Evolutionary conservation across 306 rosid species (phyloP).

Genomic region (Quercus dentata): DNA sequence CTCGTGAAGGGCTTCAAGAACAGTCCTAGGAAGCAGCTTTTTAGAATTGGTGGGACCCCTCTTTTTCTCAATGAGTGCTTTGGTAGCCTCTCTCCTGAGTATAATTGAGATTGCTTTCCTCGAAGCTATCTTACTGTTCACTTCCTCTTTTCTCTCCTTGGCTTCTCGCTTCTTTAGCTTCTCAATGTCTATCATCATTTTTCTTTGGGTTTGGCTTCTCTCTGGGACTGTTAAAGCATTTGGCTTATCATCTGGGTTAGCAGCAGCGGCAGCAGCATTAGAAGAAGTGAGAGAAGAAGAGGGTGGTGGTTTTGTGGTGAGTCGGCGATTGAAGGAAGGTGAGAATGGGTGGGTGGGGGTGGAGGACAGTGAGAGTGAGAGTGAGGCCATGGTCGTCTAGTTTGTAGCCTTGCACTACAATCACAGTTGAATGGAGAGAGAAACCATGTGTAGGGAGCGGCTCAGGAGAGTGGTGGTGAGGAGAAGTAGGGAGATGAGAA

Average conservation of each 20-base stretch:
- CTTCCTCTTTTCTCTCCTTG: constrained; percentile 70
- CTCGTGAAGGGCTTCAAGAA: constrained; percentile 85
- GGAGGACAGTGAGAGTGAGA: neutral
- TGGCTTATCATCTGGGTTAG: constrained; percentile 3
- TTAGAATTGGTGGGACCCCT: constrained; percentile 70
- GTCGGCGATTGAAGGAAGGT: constrained; percentile 18
- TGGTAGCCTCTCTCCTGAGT: constrained; percentile 82
- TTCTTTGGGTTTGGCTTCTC: constrained; percentile 21
- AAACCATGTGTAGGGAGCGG: too few relatives aligned
- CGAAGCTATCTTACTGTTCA: constrained; percentile 65
- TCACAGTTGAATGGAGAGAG: too few relatives aligned
- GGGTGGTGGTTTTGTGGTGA: neutral
- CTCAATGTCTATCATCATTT: constrained; percentile 32
- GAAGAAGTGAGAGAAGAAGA: constrained; percentile 12
- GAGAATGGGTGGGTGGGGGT: constrained; percentile 25
- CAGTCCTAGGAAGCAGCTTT: constrained; percentile 78
- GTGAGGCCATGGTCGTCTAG: constrained; percentile 40
- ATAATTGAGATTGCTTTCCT: constrained; percentile 81
- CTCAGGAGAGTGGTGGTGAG: too few relatives aligned
- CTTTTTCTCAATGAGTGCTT: constrained; percentile 74
- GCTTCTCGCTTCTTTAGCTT: constrained; percentile 48
- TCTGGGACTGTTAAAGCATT: constrained; percentile 15
- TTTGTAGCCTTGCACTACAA: too few relatives aligned
- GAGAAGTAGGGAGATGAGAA: too few relatives aligned
- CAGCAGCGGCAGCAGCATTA: neutral